Evolutionary conservation across 2,329 filamentous ascomycete genomes (phyloP), one percentile per base, ranked within the genome.

Genomic region (Trichothecium sympodiale): DNA sequence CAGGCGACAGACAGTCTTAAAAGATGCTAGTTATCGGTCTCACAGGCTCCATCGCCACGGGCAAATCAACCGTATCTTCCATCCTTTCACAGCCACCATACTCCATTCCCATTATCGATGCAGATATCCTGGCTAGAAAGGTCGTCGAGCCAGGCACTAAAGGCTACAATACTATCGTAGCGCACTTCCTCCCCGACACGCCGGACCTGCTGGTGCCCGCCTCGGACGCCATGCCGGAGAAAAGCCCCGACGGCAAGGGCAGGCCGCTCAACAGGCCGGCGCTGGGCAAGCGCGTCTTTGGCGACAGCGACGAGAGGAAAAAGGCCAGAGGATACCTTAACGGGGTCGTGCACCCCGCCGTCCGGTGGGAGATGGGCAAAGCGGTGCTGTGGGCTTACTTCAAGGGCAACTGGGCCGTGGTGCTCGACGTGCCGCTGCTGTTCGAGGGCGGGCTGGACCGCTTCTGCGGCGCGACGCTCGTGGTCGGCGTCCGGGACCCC

Each of bases 1-100:
- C n/a, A n/a, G n/a, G n/a, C n/a, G n/a, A n/a, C n/a, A n/a, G n/a
- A n/a, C n/a, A 16, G 15, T 16, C n/a, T 31, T 29, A 48, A 46
- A n/a, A n/a, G n/a, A 96, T 96, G 91, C 75, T 96, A 34, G 78
- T 98, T 51, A 87, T 98, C 49, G 91, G 91, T 38, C 77, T 98
- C 17, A 98, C 91, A 8, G 91, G 91, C 55, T 94, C 88, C 41
- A 96, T 98, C 54, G 91, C 91, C 41, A 98, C 91, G 5, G 91
- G 91, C 57, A 98, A 98, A 73, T 94, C 89, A 31, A 98, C 89
- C 46, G 87, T 95, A 37, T 94, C 91, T 18, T 69, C 72, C 28
- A 72, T 94, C 47, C 83, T 98, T 49, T 77, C 82, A 34, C 69
- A 75, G 4, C 67, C 83, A 5, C 91, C 89, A 0, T 83, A 95